Base-by-base conservation (phyloP, 2,329 filamentous ascomycete species). In the Plenodomus tracheiphilus region DNA sequence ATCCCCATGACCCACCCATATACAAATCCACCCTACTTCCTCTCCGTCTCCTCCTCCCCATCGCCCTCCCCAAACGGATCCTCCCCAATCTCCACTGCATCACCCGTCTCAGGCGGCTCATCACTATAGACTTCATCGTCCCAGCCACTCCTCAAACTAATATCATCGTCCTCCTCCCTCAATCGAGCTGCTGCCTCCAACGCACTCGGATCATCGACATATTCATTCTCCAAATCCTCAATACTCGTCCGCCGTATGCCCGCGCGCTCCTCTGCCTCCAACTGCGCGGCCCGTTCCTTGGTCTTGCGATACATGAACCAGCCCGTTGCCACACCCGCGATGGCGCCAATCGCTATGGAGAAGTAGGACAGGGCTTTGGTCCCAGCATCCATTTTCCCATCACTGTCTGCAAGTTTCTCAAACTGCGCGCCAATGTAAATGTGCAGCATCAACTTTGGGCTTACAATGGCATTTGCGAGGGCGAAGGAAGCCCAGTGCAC, bases 351-450 rank as follows among this genome's bases (percentile, higher is more conserved):
- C 13, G 84, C 67, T 72, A 97, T 97, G 74, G 85, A 87, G 19
- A 86, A 72, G 70, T 96, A 96, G 74, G 94, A 96, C 63, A 97
- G 78, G 21, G 85, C 80, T 71, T 92, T 94, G 55, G 89, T 89
- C 54, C 81, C 80, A 2, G 81, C 74, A 51, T 88, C 85, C 93
- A 97, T 97, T 59, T 87, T 83, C 66, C 89, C 90, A 54, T 87
- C 88, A 47, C 84, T 82, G 62, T 96, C 89, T n/a, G 89, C 90
- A 28, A 99, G 84, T 43, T 86, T 79, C 38, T 90, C 91, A 15
- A 99, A 78, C 46, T 91, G 83, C 65, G 84, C 86, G 53, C 94
- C 94, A 64, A 99, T 91, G 75, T 97, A 99, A 61, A 96, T 85
- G 68, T 96, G 90, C 42, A 99, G 85, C 50, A 97, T 79, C 16